These are phyloP conservation scores for Fusarium coicis DNA, from an alignment of 2,329 filamentous ascomycete genomes.

Conservation along the genomic window DNA sequence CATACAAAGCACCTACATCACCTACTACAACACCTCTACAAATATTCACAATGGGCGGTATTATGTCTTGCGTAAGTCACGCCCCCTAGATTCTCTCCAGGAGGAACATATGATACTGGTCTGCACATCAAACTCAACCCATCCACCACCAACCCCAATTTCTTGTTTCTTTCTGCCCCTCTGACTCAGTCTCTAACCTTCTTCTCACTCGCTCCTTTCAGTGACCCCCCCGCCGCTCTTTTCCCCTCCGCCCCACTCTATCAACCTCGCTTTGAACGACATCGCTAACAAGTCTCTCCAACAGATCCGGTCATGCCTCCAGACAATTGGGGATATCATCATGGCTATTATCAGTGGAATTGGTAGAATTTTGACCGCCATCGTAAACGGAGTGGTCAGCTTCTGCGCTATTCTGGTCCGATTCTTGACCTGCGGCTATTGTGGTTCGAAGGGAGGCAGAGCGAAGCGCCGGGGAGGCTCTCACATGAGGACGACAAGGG, in stretches of 20 bases:
- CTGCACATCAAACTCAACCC: background rate
- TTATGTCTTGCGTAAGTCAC: slow-evolving; percentile 81
- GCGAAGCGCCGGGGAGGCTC: slow-evolving; percentile 23
- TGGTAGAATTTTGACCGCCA: slow-evolving; percentile 70
- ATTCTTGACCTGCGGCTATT: slow-evolving; percentile 68
- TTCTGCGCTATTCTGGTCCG: slow-evolving; percentile 74
- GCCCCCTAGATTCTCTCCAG: background rate
- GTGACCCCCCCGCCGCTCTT: background rate
- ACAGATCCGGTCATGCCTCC: slow-evolving; percentile 69
- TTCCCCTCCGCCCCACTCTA: background rate
- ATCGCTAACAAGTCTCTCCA: slow-evolving; percentile 22
- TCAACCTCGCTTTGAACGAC: background rate
- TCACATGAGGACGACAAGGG: slow-evolving; percentile 33
- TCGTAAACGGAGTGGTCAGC: slow-evolving; percentile 73
- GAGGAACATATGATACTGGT: background rate
- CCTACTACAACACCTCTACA: background rate
- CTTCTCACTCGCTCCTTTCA: background rate
- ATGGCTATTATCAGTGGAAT: slow-evolving; percentile 77
- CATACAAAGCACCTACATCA: slow-evolving; percentile 12
- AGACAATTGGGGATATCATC: slow-evolving; percentile 72
- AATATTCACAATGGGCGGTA: slow-evolving; percentile 74
- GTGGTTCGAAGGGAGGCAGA: slow-evolving; percentile 41
- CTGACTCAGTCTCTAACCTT: background rate
- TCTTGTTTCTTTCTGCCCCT: too few relatives aligned
- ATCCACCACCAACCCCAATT: background rate